Percentiles rank a stretch among this genome's conserved stretches.
phyloP scores from a whole-genome alignment of 169 alveolate species.

The Plasmodium coatneyi region DNA sequence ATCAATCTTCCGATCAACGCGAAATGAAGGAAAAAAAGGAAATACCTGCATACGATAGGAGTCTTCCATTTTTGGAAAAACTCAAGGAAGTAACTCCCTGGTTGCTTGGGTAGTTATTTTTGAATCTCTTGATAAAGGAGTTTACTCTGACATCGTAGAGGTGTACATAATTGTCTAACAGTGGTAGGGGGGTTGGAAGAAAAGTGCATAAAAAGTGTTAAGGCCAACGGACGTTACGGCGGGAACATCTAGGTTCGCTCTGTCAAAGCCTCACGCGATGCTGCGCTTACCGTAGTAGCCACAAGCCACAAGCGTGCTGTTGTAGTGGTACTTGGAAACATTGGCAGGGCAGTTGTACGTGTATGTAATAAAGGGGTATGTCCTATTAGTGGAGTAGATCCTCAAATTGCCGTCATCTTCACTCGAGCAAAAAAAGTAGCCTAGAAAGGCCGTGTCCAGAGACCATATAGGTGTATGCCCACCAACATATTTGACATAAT shows the following conservation, averaged over 20 bases:
- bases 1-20: not conserved
- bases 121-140: constrained; percentile 53
- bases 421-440: constrained; percentile 52
- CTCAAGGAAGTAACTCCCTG: constrained; percentile 71
- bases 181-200: not conserved
- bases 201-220: not conserved
- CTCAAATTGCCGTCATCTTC: constrained; percentile 75
- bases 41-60: constrained; percentile 69
- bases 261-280: not conserved
- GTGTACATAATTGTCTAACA: constrained; percentile 62
- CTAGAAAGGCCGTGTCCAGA: constrained; percentile 66
- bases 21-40: not conserved
- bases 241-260: not conserved
- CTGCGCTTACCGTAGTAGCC: constrained; percentile 54
- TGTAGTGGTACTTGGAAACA: constrained; percentile 61
- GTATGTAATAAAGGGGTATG: constrained; percentile 64
- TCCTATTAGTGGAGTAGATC: constrained; percentile 67
- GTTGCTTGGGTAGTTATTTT: constrained; percentile 63
- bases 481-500: constrained; percentile 73
- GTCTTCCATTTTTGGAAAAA: constrained; percentile 63
- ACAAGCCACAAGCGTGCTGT: constrained; percentile 56
- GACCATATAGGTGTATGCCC: constrained; percentile 75
- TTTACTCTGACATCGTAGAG: constrained; percentile 57
- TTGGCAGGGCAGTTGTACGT: constrained; percentile 58
- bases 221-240: not conserved